These are phyloP conservation scores for Grifola frondosa DNA, from an alignment of 1,284 basidiomycete species.

Conservation along the genomic window DNA sequence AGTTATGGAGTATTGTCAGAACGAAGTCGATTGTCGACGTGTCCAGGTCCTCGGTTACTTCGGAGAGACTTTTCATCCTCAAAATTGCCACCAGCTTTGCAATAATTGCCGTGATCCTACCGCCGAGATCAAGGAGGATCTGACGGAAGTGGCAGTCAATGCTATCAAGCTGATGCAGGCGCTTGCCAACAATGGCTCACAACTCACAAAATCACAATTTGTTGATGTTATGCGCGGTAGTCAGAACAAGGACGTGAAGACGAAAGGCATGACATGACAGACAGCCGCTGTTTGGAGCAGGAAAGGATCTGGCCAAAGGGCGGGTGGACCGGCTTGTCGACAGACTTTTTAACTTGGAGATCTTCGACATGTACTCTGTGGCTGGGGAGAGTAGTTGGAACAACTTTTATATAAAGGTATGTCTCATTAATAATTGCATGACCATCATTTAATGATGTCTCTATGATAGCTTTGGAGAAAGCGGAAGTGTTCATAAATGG, in stretches of 20 bases:
- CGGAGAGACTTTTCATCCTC: slow-evolving; percentile 44
- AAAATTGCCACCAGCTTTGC: slow-evolving; percentile 62
- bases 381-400: slow-evolving; percentile 31
- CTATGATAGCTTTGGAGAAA: too few relatives aligned
- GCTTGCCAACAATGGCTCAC: not conserved
- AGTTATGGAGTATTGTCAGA: slow-evolving; percentile 77
- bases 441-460: too few relatives aligned
- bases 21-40: slow-evolving; percentile 86
- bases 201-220: slow-evolving; percentile 46
- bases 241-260: slow-evolving; percentile 46
- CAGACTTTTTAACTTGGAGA: slow-evolving; percentile 47
- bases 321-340: slow-evolving; percentile 72
- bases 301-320: slow-evolving; percentile 47
- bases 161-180: slow-evolving; percentile 50
- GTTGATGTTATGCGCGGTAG: slow-evolving; percentile 66
- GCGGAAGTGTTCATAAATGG: too few relatives aligned
- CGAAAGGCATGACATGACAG: slow-evolving; percentile 51
- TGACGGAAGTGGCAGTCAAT: slow-evolving; percentile 51
- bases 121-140: slow-evolving; percentile 36
- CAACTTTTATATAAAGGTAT: slow-evolving; percentile 35
- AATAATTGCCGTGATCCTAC: slow-evolving; percentile 66
- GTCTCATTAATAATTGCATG: slow-evolving; percentile 2
- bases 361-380: slow-evolving; percentile 26
- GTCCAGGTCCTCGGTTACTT: slow-evolving; percentile 79
- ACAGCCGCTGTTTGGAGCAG: slow-evolving; percentile 53